Base-by-base conservation (phyloP, 1,139 yeast species). In the Nakaseomyces kungkrabaensis region DNA sequence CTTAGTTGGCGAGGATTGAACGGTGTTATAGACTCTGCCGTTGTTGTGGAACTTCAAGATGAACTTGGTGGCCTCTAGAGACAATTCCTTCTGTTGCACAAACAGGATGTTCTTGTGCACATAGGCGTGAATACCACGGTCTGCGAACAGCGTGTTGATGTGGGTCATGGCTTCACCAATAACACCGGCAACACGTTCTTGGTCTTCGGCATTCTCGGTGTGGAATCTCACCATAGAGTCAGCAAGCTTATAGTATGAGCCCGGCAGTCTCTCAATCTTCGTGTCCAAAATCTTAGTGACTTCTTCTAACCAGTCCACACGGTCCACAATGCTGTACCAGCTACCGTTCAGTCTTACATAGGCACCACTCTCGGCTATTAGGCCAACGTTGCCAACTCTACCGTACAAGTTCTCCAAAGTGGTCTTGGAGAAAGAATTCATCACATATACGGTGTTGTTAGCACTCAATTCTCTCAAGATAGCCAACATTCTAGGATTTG, bases 321-420 rank as follows among this genome's bases (percentile, higher is more conserved):
- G 76, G 50, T 81, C 79, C 25, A 78, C 78, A 43, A 86, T 71
- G 3, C 85, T 74, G 36, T 78, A 68, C 97, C 97, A 90, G 13
- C 71, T 69, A 11, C 63, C 62, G 9, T 63, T 58, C 27, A 83
- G 61, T 60, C 77, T 81, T 32, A 85, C 76, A 53, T 69, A 72
- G 0, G 89, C 95, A 37, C 97, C 97, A 62, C 85, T 82, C 66
- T 90, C 97, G 0, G 96, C 95, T 56, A 90, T 81, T 48, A 90
- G 71, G 0, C 97, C 97, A 36, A 90, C 63, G 42, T 77, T 78
- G 1, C 84, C 80, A 10, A 81, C 76, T 53, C 89, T 76, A 37
- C 83, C 74, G 67, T 82, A 89, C 49, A 81, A 67, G 47, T 85
- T 73, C 56, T 85, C 87, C 61, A 89, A 70, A 42, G 81, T 84